phyloP scores from a whole-genome alignment of 768 basidiomycete genomes.

The Pleurotus cornucopiae region DNA sequence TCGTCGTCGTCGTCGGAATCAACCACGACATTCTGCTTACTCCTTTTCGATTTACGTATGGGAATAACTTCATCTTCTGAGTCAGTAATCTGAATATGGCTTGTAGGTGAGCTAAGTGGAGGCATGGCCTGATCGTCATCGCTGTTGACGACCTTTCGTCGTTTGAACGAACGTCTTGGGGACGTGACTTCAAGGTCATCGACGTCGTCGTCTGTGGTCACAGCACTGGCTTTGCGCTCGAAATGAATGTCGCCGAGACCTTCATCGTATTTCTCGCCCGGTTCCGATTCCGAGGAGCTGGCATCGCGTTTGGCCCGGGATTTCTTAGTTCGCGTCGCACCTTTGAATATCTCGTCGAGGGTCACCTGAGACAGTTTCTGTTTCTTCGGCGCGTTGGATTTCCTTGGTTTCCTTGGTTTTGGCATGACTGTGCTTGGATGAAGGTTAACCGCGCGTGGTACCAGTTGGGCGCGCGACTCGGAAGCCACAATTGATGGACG shows the following conservation, averaged over 20 bases:
- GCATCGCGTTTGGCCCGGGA: background rate
- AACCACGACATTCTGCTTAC: conserved; percentile 14
- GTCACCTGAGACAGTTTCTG: conserved; percentile 1
- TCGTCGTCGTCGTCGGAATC: conserved; percentile 27
- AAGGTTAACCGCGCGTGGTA: background rate
- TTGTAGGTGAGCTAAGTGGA: conserved; percentile 9
- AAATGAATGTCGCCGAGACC: conserved; percentile 46
- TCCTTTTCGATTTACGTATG: background rate
- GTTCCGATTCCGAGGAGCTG: background rate
- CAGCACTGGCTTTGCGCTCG: conserved; percentile 25
- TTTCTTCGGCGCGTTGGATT: background rate
- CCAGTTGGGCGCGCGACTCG: background rate
- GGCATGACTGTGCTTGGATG: background rate
- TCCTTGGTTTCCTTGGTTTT: background rate
- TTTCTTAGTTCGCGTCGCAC: background rate
- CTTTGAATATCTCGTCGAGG: conserved; percentile 1
- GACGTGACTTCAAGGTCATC: conserved; percentile 10
- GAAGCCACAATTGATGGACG: background rate
- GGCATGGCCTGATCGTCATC: conserved; percentile 17
- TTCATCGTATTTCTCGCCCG: conserved; percentile 9
- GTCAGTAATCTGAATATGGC: background rate
- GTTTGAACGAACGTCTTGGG: conserved; percentile 8
- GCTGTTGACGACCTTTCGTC: conserved; percentile 8
- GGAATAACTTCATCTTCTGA: conserved; percentile 12
- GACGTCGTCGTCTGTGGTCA: conserved; percentile 12